These are phyloP conservation scores for Brassica balearica DNA, from an alignment of 441 rosid species.

Conservation along the genomic window DNA sequence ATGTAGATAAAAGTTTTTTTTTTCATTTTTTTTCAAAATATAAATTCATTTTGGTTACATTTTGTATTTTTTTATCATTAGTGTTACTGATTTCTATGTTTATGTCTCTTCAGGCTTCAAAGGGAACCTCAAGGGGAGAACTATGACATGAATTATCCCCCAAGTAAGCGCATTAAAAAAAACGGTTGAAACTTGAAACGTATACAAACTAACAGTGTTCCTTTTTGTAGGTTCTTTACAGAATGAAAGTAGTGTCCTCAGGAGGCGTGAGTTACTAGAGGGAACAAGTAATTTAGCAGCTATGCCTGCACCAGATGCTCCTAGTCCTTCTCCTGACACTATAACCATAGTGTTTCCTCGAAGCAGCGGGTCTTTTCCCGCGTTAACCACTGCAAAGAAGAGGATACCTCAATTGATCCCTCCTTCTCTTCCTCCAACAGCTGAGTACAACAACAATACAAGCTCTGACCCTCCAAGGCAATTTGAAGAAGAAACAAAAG, in stretches of 20 bases:
- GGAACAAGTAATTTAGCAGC: slow-evolving; percentile 36
- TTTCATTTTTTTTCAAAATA: not conserved
- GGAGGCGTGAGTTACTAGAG: slow-evolving; percentile 37
- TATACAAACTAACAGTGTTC: not conserved
- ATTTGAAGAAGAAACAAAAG: slow-evolving; percentile 35
- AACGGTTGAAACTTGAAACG: slow-evolving; percentile 20
- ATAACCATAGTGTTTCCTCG: slow-evolving; percentile 32
- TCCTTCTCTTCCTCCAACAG: slow-evolving; percentile 20
- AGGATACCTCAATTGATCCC: slow-evolving; percentile 24
- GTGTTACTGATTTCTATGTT: slow-evolving; percentile 30
- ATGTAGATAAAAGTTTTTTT: slow-evolving; percentile 1
- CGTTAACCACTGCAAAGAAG: slow-evolving; percentile 31
- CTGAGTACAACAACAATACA: slow-evolving; percentile 23
- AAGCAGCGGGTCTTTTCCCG: slow-evolving; percentile 41
- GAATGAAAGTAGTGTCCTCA: slow-evolving; percentile 20
- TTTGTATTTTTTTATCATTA: not conserved
- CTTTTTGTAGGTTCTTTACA: slow-evolving; percentile 14
- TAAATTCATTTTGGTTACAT: slow-evolving; percentile 3
- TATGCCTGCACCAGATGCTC: slow-evolving; percentile 26
- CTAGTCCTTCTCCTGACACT: slow-evolving; percentile 22
- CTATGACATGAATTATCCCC: slow-evolving; percentile 13
- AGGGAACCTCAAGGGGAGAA: slow-evolving; percentile 2
- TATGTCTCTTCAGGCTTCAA: slow-evolving; percentile 31
- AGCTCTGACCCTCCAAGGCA: slow-evolving; percentile 14
- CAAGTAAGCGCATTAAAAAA: slow-evolving; percentile 3